A percentile compares a stretch with the other conserved stretches of the same genome.
Evolutionary conservation across 208 protist species (phyloP).

Genomic region (Trypanosoma conorhini): DNA sequence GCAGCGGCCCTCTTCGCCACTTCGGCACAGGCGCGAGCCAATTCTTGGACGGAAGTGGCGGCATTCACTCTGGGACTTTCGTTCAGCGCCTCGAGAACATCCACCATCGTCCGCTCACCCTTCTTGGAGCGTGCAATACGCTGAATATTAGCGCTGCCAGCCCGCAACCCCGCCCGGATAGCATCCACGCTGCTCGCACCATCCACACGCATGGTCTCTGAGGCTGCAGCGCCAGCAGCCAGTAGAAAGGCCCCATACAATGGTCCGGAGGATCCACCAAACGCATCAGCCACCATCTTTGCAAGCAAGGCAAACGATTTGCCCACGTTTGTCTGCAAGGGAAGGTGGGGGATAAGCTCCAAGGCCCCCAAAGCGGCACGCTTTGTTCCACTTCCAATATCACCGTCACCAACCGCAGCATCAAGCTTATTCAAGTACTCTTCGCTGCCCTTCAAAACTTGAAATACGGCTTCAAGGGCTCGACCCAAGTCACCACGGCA

Average conservation of each 20-base stretch:
- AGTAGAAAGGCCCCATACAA: slow-evolving; percentile 67
- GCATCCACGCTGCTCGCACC: slow-evolving; percentile 20
- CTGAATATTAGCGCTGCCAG: slow-evolving; percentile 43
- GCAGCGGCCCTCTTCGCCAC: slow-evolving; percentile 37
- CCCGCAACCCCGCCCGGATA: slow-evolving; percentile 38
- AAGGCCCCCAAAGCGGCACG: slow-evolving; percentile 36
- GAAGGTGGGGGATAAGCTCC: slow-evolving; percentile 44
- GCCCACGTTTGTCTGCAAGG: slow-evolving; percentile 34
- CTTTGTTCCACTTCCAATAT: slow-evolving; percentile 61
- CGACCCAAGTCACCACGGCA: slow-evolving; percentile 15
- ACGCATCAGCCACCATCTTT: slow-evolving; percentile 54
- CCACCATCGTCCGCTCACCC: slow-evolving; percentile 75
- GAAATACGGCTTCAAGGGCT: slow-evolving; percentile 32
- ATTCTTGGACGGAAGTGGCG: slow-evolving; percentile 36
- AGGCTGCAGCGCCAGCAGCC: slow-evolving; percentile 32
- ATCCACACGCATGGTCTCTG: slow-evolving; percentile 22
- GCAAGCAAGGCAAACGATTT: slow-evolving; percentile 48
- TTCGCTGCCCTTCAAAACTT: slow-evolving; percentile 31
- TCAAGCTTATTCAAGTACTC: slow-evolving; percentile 57
- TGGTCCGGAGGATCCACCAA: slow-evolving; percentile 60
- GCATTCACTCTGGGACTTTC: slow-evolving; percentile 26
- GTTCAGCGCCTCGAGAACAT: slow-evolving; percentile 52
- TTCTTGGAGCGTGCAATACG: slow-evolving; percentile 43
- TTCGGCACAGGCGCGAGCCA: slow-evolving; percentile 38
- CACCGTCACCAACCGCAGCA: slow-evolving; percentile 62